These are phyloP conservation scores for Amaranthus tricolor DNA, from an alignment of 179 eudicot genomes.

Conservation along the genomic window DNA sequence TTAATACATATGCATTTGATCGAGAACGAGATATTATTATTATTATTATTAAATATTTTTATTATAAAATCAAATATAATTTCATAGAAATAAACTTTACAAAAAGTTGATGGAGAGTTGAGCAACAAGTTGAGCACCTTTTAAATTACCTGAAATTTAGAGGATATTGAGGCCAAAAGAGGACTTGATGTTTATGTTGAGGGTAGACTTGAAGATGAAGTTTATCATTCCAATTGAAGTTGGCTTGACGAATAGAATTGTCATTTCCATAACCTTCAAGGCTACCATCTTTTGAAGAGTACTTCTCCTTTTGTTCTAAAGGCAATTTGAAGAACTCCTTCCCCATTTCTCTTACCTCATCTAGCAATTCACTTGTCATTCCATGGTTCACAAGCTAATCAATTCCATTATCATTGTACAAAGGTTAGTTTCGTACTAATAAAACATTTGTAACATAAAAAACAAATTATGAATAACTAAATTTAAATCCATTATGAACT, in stretches of 20 bases:
- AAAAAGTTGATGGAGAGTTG: background rate
- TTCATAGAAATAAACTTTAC: no score
- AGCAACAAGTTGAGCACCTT: background rate
- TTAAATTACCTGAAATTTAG: slow-evolving; percentile 5
- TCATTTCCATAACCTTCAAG: slow-evolving; percentile 28
- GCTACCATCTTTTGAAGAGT: background rate
- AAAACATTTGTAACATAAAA: no score
- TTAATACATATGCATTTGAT: no score
- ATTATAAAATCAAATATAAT: no score
- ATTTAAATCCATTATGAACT: no score
- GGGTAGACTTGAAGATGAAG: slow-evolving; percentile 26
- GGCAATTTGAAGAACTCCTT: slow-evolving; percentile 27
- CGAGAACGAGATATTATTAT: no score
- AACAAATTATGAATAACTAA: no score
- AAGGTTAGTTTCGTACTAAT: background rate
- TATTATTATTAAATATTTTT: background rate
- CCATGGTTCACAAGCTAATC: slow-evolving; percentile 26
- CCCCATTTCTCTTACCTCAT: slow-evolving; percentile 26
- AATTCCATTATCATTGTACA: background rate
- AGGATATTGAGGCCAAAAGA: slow-evolving; percentile 18
- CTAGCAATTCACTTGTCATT: slow-evolving; percentile 13
- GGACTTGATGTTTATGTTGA: background rate
- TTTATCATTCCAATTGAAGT: slow-evolving; percentile 24
- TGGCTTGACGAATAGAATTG: background rate
- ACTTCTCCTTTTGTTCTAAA: slow-evolving; percentile 22